These are phyloP conservation scores for Quambalaria eucalypti DNA, from an alignment of 1,284 basidiomycete species.

Conservation along the genomic window DNA sequence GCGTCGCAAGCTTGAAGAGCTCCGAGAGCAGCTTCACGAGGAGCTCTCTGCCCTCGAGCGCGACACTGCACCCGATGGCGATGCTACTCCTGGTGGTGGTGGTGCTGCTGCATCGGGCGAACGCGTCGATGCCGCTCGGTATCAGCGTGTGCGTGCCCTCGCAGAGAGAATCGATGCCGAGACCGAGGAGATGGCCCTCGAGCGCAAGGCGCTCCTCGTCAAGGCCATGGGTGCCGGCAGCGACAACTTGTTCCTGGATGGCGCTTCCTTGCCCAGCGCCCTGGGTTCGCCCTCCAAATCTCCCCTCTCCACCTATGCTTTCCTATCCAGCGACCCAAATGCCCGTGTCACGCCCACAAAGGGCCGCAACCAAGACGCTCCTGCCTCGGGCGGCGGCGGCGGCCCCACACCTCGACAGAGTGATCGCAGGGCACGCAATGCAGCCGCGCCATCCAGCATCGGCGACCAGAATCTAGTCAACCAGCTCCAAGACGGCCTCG, in stretches of 20 bases:
- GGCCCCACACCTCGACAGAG: conserved; percentile 19
- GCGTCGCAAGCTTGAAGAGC: conserved; percentile 28
- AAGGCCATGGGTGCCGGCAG: conserved; percentile 10
- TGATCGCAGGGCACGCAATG: conserved; percentile 31
- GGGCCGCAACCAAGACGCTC: too few relatives aligned
- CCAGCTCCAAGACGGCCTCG: conserved; percentile 32
- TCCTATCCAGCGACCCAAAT: conserved; percentile 13
- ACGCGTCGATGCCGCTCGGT: too few relatives aligned
- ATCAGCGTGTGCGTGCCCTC: too few relatives aligned
- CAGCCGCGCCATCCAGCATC: conserved; percentile 26
- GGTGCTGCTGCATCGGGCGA: conserved; percentile 5
- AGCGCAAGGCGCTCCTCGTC: conserved; percentile 12
- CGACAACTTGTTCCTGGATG: too few relatives aligned
- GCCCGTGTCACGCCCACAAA: background rate
- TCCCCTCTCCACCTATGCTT: conserved; percentile 18
- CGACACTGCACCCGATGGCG: conserved; percentile 9
- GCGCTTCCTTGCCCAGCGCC: too few relatives aligned
- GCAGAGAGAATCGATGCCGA: conserved; percentile 25
- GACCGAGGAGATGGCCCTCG: conserved; percentile 24
- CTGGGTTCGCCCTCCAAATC: too few relatives aligned
- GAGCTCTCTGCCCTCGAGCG: conserved; percentile 21
- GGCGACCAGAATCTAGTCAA: conserved; percentile 33
- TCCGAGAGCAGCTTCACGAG: conserved; percentile 34
- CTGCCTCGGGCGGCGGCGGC: conserved; percentile 1
- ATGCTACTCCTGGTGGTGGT: too few relatives aligned